Conservation (phyloP, 2,329 filamentous ascomycete species). For the Verticillium dahliae region DNA sequence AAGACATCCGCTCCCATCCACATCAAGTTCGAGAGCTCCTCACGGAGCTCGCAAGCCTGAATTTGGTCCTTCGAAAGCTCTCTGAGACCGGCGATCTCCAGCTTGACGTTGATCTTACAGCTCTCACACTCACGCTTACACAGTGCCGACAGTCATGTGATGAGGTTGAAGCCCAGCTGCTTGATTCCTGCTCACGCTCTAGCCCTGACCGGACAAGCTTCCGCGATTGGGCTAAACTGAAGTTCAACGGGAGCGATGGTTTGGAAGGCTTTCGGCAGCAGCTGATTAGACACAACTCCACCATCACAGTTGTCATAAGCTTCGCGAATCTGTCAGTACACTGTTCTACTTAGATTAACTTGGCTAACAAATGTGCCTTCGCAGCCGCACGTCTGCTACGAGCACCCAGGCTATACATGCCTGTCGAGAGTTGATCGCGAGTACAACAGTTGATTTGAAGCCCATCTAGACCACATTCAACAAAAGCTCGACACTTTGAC, state of each 20-base stretch:
- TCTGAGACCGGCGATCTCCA: conserved; percentile 16
- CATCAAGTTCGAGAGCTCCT: conserved; percentile 29
- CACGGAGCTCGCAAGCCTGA: conserved; percentile 31
- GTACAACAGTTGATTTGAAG: background rate
- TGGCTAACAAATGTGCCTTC: background rate
- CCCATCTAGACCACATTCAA: background rate
- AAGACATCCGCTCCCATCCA: conserved; percentile 10
- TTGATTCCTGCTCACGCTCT: conserved; percentile 26
- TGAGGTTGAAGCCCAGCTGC: conserved; percentile 31
- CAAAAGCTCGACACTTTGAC: background rate
- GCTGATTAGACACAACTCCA: background rate
- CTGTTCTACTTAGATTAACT: background rate
- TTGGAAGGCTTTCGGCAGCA: background rate
- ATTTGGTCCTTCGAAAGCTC: conserved; percentile 25
- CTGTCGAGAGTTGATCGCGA: background rate
- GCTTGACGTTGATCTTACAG: conserved; percentile 9
- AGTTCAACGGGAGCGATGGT: conserved; percentile 36
- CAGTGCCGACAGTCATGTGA: conserved; percentile 34
- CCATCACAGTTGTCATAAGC: conserved; percentile 11
- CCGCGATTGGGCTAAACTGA: conserved; percentile 35
- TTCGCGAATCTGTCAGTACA: conserved; percentile 13
- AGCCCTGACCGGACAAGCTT: conserved; percentile 28
- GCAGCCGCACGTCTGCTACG: background rate
- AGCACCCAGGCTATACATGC: background rate
- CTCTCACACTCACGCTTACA: conserved; percentile 24